Base-by-base conservation (phyloP, 345 rosid species). In the Boechera divaricarpa region DNA sequence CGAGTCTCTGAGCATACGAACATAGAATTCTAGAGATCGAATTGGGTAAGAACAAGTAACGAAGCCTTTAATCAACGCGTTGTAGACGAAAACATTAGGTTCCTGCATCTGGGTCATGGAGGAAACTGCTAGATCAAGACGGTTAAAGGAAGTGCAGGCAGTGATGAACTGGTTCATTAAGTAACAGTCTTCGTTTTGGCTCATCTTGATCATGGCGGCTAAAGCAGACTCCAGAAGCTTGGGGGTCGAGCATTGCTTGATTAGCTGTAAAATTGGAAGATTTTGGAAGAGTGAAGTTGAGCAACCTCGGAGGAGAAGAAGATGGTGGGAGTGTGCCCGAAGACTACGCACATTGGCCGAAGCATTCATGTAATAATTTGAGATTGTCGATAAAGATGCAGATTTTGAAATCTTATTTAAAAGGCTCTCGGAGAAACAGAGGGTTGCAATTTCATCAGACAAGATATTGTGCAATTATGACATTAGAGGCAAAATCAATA, bases 31-130 rank as follows among this genome's bases (percentile, higher is more conserved):
- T 10, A 86, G 79, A 33, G 97, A 89, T 63, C 67, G 83, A 41
- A 78, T 7, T 3, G 90, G 90, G 67, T 39, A 15, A 21, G 65
- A 45, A 49, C 84, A 76, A 29, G 64, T 79, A 60, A 81, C 81
- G 33, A 86, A 76, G 68, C 86, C 90, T 77, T 82, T 79, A 63
- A 88, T 83, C 77, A 88, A 70, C 2, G 95, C 97, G 72, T 91
- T 93, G 60, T 91, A 89, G 31, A 89, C 93, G 61, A 83, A 91
- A 32, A 74, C 88, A 65, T 89, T 93, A 77, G 90, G 90, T 41
- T 71, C 70, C 10, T 78, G 76, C 82, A 88, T 76, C 54, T 80
- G 84, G 80, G 77, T 56, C 73, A 87, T 84, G 51, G 87, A 85
- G 58, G 69, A 66, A 80, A 86, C 56, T 0, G 87, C 87, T 63